These are phyloP conservation scores for Bondarzewia mesenterica DNA, from an alignment of 1,284 basidiomycete genomes.

Conservation along the genomic window DNA sequence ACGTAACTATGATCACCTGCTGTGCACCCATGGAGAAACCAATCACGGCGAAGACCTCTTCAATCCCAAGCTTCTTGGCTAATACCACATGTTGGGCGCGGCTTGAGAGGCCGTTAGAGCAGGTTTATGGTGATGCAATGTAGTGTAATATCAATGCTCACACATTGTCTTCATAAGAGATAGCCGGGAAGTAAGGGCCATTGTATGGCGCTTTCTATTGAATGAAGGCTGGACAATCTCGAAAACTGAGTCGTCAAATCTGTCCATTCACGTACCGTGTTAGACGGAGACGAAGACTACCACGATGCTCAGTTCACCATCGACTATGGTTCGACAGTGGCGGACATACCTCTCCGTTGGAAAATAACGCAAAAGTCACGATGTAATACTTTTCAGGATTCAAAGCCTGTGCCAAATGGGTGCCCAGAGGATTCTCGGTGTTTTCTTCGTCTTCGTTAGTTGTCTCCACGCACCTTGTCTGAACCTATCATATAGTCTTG, in stretches of 20 bases:
- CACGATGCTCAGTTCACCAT: too few relatives aligned
- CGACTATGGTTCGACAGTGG: too few relatives aligned
- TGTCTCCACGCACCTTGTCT: constrained; percentile 28
- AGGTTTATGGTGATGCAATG: constrained; percentile 2
- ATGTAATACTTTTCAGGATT: constrained; percentile 43
- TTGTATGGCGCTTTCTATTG: constrained; percentile 30
- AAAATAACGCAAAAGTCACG: constrained; percentile 51
- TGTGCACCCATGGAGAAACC: constrained; percentile 61
- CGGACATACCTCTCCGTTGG: constrained; percentile 46
- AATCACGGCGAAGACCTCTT: constrained; percentile 41
- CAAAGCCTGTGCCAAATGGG: constrained; percentile 35
- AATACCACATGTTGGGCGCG: constrained; percentile 50
- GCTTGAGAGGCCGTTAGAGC: too few relatives aligned
- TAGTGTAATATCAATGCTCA: constrained; percentile 14
- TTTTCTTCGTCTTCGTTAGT: too few relatives aligned
- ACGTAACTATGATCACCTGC: constrained; percentile 31
- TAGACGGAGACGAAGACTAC: constrained; percentile 54
- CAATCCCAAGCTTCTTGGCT: constrained; percentile 37
- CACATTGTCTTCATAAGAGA: constrained; percentile 52
- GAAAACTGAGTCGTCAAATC: constrained; percentile 3
- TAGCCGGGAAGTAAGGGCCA: constrained; percentile 33
- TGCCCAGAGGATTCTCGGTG: too few relatives aligned
- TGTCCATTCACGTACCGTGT: constrained; percentile 31
- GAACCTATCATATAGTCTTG: constrained; percentile 44
- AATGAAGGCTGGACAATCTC: too few relatives aligned